Conservation (phyloP, 2,329 filamentous ascomycete species). For the Phaeosphaeria sp. region DNA sequence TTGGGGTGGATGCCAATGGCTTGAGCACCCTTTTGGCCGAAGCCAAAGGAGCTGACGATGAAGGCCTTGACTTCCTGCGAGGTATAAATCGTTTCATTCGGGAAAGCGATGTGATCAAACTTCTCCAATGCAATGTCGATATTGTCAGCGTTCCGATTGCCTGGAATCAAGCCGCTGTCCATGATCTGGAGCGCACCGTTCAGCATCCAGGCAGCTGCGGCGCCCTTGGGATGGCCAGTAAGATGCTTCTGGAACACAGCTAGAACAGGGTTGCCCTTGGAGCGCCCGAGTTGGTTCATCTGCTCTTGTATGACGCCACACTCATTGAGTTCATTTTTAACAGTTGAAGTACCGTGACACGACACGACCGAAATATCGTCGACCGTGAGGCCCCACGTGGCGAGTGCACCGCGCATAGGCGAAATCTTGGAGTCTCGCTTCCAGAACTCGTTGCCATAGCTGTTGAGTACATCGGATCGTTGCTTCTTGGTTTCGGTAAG, state of each 20-base stretch:
- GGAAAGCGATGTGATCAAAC: slow-evolving; percentile 97
- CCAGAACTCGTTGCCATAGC: slow-evolving; percentile 99
- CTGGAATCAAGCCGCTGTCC: slow-evolving; percentile 90
- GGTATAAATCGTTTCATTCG: slow-evolving; percentile 89
- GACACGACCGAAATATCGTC: slow-evolving; percentile 94
- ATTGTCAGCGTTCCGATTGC: slow-evolving; percentile 98
- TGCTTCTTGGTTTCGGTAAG: slow-evolving; percentile 86
- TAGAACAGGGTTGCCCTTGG: slow-evolving; percentile 93
- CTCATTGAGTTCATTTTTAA: slow-evolving; percentile 99
- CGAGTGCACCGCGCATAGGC: slow-evolving; percentile 91
- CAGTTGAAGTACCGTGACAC: slow-evolving; percentile 98
- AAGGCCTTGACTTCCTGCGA: slow-evolving; percentile 96
- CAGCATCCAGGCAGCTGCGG: slow-evolving; percentile 99
- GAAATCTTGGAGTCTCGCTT: slow-evolving; percentile 92
- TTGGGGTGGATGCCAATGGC: slow-evolving; percentile 96
- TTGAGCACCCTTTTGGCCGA: slow-evolving; percentile 98
- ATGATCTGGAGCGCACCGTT: slow-evolving; percentile 97
- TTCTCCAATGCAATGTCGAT: slow-evolving; percentile 96
- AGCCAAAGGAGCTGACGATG: slow-evolving; percentile 98
- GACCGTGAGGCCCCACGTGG: slow-evolving; percentile 97
- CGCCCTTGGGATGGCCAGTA: slow-evolving; percentile 98
- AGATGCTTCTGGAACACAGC: slow-evolving; percentile 99
- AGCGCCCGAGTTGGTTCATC: slow-evolving; percentile 89
- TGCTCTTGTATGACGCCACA: slow-evolving; percentile 98
- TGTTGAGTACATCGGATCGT: slow-evolving; percentile 89